Evolutionary conservation across 1,284 basidiomycete genomes (phyloP).

Genomic region (Ceratobasidium sp.): DNA sequence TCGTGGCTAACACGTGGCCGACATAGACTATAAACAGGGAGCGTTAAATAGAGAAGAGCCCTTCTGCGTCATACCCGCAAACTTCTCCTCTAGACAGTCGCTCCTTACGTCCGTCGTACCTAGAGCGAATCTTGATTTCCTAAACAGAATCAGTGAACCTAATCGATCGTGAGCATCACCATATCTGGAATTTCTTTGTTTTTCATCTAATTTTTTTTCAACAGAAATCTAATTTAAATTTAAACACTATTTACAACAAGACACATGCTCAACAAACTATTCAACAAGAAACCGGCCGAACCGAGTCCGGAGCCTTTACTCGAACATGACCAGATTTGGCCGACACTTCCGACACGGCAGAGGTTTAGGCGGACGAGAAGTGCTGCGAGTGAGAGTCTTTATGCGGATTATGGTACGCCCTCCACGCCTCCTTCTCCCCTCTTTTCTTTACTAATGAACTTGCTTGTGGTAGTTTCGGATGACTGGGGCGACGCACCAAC

Average conservation of each 20-base stretch:
- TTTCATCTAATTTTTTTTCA: constrained; percentile 21
- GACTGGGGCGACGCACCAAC: constrained; percentile 44
- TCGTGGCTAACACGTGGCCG: constrained; percentile 38
- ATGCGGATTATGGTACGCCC: constrained; percentile 33
- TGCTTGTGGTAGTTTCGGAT: constrained; percentile 29
- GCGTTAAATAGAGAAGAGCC: too few relatives aligned
- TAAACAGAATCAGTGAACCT: neutral
- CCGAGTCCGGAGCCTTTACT: neutral
- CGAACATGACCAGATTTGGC: constrained; percentile 13
- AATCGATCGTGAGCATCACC: neutral
- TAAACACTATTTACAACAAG: neutral
- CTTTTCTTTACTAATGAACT: neutral
- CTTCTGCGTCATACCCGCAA: neutral
- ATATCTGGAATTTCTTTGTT: neutral
- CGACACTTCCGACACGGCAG: constrained; percentile 13
- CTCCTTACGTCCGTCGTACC: neutral
- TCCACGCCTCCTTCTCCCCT: neutral
- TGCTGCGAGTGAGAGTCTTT: constrained; percentile 40
- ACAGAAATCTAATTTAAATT: neutral
- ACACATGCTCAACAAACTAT: constrained; percentile 30
- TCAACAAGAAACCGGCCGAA: constrained; percentile 9
- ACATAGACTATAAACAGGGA: too few relatives aligned
- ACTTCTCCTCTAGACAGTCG: neutral
- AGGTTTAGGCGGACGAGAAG: constrained; percentile 34
- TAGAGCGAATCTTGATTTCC: neutral